Percentiles rank a stretch among this genome's conserved stretches.
Conservation (phyloP, 805 yeast genomes). For the Monosporozyma aerobia region DNA sequence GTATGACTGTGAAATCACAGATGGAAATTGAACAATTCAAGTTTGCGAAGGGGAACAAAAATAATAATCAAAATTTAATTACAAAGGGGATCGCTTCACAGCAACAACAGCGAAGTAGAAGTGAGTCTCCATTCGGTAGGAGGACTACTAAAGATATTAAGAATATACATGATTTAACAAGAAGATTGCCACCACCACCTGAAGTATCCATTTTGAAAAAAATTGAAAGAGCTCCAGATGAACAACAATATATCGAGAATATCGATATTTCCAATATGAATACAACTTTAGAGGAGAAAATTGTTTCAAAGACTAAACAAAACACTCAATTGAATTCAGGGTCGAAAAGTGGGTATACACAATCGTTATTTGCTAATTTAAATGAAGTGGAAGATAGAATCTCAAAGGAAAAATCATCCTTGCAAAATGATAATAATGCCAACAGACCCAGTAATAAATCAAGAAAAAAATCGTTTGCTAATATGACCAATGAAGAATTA, state of each 20-base stretch:
- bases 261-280: conserved; percentile 20
- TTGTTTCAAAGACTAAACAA: conserved; percentile 16
- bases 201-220: conserved; percentile 11
- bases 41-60: background rate
- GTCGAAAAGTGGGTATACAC: conserved; percentile 23
- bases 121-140: conserved; percentile 10
- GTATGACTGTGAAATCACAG: background rate
- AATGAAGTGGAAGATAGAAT: conserved; percentile 29
- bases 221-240: conserved; percentile 9
- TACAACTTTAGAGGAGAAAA: conserved; percentile 12
- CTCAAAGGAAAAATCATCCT: conserved; percentile 3
- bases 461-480: conserved; percentile 24
- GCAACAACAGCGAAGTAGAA: conserved; percentile 7
- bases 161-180: background rate
- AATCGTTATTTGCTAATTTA: conserved; percentile 26
- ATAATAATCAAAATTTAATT: background rate
- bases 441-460: conserved; percentile 1
- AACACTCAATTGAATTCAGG: conserved; percentile 29
- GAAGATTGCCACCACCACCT: conserved; percentile 24
- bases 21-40: background rate
- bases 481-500: conserved; percentile 28
- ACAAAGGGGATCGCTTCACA: background rate
- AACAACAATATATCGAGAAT: conserved; percentile 11
- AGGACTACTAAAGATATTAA: no score
- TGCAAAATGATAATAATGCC: background rate